phyloP scores from a whole-genome alignment of 345 rosid genomes.

The Erucastrum elatum region DNA sequence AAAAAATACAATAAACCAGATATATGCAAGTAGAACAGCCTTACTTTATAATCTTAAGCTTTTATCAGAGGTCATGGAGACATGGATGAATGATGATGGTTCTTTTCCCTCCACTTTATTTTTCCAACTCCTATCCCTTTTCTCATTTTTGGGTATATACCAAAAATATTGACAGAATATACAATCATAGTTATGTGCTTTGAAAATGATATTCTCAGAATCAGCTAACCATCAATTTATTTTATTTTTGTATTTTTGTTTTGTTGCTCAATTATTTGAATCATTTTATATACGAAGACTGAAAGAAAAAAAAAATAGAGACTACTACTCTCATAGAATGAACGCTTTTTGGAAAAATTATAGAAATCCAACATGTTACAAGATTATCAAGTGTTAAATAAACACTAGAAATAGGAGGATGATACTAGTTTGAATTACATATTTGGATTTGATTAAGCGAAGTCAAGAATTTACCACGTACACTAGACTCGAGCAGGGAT shows the following conservation, averaged over 20 bases:
- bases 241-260: background rate
- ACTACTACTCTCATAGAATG: too few relatives aligned
- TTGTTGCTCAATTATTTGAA: background rate
- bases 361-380: too few relatives aligned
- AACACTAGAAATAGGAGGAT: background rate
- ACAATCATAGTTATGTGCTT: background rate
- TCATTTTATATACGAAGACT: background rate
- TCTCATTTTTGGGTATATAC: background rate
- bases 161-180: background rate
- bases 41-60: constrained; percentile 24
- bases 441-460: background rate
- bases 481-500: background rate
- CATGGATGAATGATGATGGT: background rate
- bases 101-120: constrained; percentile 9
- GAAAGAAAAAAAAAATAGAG: too few relatives aligned
- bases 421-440: background rate
- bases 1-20: constrained; percentile 7
- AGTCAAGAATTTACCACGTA: background rate
- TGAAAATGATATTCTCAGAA: background rate
- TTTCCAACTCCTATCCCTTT: background rate
- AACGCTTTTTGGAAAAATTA: too few relatives aligned
- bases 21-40: constrained; percentile 22
- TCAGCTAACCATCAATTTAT: background rate
- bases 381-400: background rate
- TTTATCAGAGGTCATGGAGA: constrained; percentile 20